Evolutionary conservation across 495 filamentous ascomycete genomes (phyloP), one percentile per base, ranked within the genome.

Genomic region (Aspergillus cavernicola): DNA sequence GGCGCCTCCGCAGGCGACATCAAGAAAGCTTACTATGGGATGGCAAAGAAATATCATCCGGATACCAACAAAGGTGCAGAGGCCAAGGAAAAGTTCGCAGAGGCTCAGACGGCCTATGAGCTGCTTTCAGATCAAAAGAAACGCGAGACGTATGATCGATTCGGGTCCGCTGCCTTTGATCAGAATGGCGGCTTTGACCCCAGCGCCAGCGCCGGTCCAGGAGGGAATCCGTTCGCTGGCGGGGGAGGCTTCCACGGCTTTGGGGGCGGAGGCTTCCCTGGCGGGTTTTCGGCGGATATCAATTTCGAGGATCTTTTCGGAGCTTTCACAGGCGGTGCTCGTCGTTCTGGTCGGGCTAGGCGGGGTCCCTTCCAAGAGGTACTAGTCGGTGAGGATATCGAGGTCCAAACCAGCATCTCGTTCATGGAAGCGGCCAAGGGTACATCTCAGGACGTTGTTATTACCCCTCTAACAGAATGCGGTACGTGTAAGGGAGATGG

Each of bases 391-490:
- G 88, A 96, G 43, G 87, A 93, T 68, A 96, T 98, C 60, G 90
- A 97, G 66, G 88, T 96, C 20, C 90, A 96, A 70, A 85, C 86
- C 43, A 90, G 80, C 61, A 88, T 98, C 56, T 89, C 88, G 1
- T 98, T 98, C 67, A 90, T 91, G 87, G 95, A 98, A 57, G 90
- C 93, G 5, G 93, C 93, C 15, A 96, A 92, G 71, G 93, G 93
- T 10, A 82, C 82, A 19, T 81, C 68, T 44, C 88, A 92, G 67
- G 83, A 88, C 18, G 88, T 98, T 33, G 77, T 70, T 52, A 86
- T 95, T 55, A 84, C 83, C 7, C 91, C 93, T 9, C 66, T 93
- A 51, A 78, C 83, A 5, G 74, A 84, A 54, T 98, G 93, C 60
- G 80, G 80, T 52, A 92, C 88, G 2, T 98, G 93, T 65, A 70